A percentile compares a stretch with the other conserved stretches of the same genome.
phyloP scores from a whole-genome alignment of 1,139 yeast species.

The Candida albicans region DNA sequence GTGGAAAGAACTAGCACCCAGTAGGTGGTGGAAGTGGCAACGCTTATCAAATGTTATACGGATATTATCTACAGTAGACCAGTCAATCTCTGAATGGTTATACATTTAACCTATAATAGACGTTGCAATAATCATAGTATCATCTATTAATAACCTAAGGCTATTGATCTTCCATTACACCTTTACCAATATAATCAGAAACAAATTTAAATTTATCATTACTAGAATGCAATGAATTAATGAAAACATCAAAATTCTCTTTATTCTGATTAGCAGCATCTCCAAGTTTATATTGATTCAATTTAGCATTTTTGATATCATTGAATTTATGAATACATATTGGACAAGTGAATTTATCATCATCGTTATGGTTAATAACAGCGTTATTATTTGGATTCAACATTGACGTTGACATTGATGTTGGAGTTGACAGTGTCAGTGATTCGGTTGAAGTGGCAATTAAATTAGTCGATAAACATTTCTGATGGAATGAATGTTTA shows the following conservation, averaged over 20 bases:
- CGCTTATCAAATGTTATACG: too few relatives aligned
- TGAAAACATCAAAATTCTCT: conserved; percentile 63
- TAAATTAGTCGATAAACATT: conserved; percentile 61
- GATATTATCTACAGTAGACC: too few relatives aligned
- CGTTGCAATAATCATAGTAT: too few relatives aligned
- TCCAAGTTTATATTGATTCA: conserved; percentile 52
- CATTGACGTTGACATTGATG: conserved; percentile 5
- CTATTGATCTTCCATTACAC: conserved; percentile 64
- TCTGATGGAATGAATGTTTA: conserved; percentile 81
- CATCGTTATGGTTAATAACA: conserved; percentile 16
- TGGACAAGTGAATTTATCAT: conserved; percentile 54
- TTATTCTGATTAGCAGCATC: conserved; percentile 28
- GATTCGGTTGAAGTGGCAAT: conserved; percentile 17
- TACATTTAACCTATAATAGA: too few relatives aligned
- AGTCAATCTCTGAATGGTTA: too few relatives aligned
- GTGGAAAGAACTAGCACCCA: too few relatives aligned
- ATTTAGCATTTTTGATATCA: conserved; percentile 57
- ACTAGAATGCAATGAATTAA: conserved; percentile 55
- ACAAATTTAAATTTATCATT: conserved; percentile 72
- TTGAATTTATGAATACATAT: conserved; percentile 69
- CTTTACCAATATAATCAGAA: conserved; percentile 82
- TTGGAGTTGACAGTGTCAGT: conserved; percentile 3
- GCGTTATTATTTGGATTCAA: conserved; percentile 6
- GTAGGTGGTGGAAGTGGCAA: too few relatives aligned
- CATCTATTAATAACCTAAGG: conserved; percentile 3